Base-by-base conservation (phyloP, 345 rosid genomes). In the Acer negundo region DNA sequence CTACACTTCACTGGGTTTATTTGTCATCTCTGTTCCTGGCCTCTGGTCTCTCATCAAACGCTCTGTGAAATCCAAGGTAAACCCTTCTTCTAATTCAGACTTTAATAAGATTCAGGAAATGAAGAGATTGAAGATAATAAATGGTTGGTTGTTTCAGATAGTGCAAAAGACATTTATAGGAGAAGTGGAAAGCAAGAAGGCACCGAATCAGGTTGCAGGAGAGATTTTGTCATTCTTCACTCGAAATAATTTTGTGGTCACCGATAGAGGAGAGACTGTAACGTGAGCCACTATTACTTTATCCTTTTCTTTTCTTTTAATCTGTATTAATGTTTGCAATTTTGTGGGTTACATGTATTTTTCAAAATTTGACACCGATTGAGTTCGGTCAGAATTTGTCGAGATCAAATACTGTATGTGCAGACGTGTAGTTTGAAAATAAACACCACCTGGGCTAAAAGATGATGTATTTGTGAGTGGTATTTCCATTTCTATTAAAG, bases 1-100 rank as follows among this genome's bases (percentile, higher is more conserved):
- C 73, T 93, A 93, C 84, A 93, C 99, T 72, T 93, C 99, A 40
- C 79, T 92, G 76, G 99, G 98, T 70, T 91, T 92, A 53, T 95
- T 95, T 78, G 94, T 95, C 70, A 87, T 95, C 61, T 95, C 96
- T 59, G 97, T 95, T 76, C 99, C 98, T 4, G 98, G 99, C 40
- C 95, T 95, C 70, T 95, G 99, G 99, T 95, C 99, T 17, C 98
- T 93, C 62, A 95, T 95, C 80, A 95, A 95, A 82, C 99, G 98
- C 81, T 95, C 98, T 65, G 98, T 93, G 63, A 93, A 95, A 80
- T 95, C 99, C 75, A 95, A 93, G 97, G 97, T 92, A 35, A 35
- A 74, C 17, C 7, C 69, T 38, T 62, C 20, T 69, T 4, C 44
- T 64, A 13, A 1, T 5, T 42, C 46, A 42, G 46, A 8, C 10